Percentiles rank a stretch among this genome's conserved stretches.
These are phyloP conservation scores for Coemansia sp. DNA, from an alignment of 192 early-diverging fungal species.

Conservation along the genomic window DNA sequence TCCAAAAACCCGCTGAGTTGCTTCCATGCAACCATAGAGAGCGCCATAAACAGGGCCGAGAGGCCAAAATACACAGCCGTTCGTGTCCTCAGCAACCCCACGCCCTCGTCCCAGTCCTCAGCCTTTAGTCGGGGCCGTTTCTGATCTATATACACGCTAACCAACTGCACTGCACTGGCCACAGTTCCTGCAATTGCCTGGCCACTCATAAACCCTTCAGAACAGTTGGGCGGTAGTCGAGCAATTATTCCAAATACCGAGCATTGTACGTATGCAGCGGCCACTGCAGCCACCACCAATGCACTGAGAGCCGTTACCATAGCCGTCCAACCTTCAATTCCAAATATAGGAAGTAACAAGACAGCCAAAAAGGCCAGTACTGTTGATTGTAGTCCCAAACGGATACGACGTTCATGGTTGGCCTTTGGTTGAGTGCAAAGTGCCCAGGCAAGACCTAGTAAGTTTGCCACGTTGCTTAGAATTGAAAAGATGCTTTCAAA, in stretches of 20 bases:
- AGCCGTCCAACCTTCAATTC: slow-evolving; percentile 26
- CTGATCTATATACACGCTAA: slow-evolving; percentile 31
- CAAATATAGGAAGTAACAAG: slow-evolving; percentile 56
- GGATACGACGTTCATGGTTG: slow-evolving; percentile 34
- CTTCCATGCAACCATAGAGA: slow-evolving; percentile 26
- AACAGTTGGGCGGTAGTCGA: slow-evolving; percentile 58
- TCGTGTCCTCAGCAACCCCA: slow-evolving; percentile 11
- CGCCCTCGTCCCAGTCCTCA: background rate
- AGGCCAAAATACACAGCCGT: slow-evolving; percentile 32
- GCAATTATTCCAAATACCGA: slow-evolving; percentile 67
- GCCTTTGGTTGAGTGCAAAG: slow-evolving; percentile 46
- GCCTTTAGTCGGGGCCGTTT: background rate
- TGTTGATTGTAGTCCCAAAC: slow-evolving; percentile 44
- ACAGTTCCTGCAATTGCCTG: slow-evolving; percentile 64
- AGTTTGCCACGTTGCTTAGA: slow-evolving; percentile 56
- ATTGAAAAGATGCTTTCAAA: slow-evolving; percentile 77
- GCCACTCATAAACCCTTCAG: slow-evolving; percentile 69
- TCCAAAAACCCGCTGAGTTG: slow-evolving; percentile 22
- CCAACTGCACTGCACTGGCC: slow-evolving; percentile 61
- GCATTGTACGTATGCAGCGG: slow-evolving; percentile 65
- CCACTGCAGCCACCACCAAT: slow-evolving; percentile 52
- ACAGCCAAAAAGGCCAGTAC: slow-evolving; percentile 51
- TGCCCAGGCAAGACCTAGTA: slow-evolving; percentile 53
- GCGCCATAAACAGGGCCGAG: slow-evolving; percentile 26
- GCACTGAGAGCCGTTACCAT: slow-evolving; percentile 53